Evolutionary conservation across 2,329 filamentous ascomycete genomes (phyloP).

Genomic region (Gyromitra esculenta): DNA sequence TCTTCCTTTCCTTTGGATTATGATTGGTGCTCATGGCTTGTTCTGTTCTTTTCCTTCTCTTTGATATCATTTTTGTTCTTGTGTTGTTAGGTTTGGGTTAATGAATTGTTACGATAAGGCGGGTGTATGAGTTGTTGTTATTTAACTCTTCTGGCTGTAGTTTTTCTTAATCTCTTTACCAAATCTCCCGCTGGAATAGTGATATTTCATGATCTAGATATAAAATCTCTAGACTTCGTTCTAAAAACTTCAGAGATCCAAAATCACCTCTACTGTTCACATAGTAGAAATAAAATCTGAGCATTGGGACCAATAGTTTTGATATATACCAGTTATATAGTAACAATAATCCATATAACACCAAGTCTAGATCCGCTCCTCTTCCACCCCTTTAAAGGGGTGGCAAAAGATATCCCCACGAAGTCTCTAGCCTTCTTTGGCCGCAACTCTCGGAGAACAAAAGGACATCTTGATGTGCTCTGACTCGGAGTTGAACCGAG

Average conservation of each 20-base stretch:
- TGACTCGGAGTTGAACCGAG: too few species aligned
- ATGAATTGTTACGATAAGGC: conserved; percentile 17
- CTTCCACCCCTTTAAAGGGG: too few species aligned
- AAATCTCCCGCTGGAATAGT: background rate
- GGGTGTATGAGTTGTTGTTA: conserved; percentile 1
- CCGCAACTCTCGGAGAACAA: too few species aligned
- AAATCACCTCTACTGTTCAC: background rate
- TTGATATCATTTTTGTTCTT: conserved; percentile 17
- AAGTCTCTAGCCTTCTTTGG: too few species aligned
- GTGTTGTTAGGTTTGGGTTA: background rate
- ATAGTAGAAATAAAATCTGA: background rate
- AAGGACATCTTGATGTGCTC: too few species aligned
- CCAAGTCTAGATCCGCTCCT: too few species aligned
- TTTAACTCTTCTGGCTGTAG: background rate
- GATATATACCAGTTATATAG: too few species aligned
- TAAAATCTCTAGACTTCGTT: background rate
- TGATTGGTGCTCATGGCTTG: conserved; percentile 8
- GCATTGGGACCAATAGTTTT: too few species aligned
- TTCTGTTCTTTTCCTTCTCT: background rate
- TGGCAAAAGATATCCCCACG: too few species aligned
- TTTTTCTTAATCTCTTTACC: conserved; percentile 1
- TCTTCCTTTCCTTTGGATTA: conserved; percentile 16
- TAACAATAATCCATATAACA: too few species aligned
- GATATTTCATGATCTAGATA: conserved; percentile 12
- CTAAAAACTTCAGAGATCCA: background rate